Evolutionary conservation across 2,329 filamentous ascomycete species (phyloP), one percentile per base, ranked within the genome.

Genomic region (Penicillium sumatraense): DNA sequence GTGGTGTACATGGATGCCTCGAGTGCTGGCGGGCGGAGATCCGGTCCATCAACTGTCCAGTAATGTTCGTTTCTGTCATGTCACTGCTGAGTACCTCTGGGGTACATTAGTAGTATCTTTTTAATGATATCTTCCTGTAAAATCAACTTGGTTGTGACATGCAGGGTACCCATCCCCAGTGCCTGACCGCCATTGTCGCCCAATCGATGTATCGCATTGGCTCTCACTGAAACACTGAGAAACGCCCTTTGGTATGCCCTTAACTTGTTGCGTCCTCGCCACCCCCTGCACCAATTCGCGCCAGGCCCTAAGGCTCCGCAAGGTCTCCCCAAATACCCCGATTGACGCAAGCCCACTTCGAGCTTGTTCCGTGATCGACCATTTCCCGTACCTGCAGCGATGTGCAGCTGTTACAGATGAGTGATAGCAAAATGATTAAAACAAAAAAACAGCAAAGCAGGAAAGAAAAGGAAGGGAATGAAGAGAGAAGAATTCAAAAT

Each of bases 141-240:
- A 14, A 44, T 6, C 27, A 24, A 58, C 45, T 26, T 45, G 14
- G 3, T 27, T 35, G 45, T 27, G 42, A 36, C 46, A 23, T 23
- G 5, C n/a, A 40, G 4, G 6, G 33, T 54, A 54, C 52, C 40
- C 18, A 11, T 9, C 24, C 36, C 29, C 46, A 13, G 51, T 63
- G 60, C 58, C 62, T 63, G 60, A 64, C 62, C 62, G 62, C 62
- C 56, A 61, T 63, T 60, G 61, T 57, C 51, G 62, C 62, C 62
- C 57, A 62, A 62, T 62, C 38, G 57, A 62, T 57, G 57, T 48
- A 35, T 47, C 36, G 35, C 24, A 31, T 14, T 24, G 21, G 20
- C 6, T 44, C 49, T 20, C 20, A 31, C 51, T 31, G 45, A 50
- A 50, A 59, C 61, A 61, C 36, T 40, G n/a, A n/a, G n/a, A n/a